phyloP scores from a whole-genome alignment of 495 filamentous ascomycete species.

The Penicillium angulare region DNA sequence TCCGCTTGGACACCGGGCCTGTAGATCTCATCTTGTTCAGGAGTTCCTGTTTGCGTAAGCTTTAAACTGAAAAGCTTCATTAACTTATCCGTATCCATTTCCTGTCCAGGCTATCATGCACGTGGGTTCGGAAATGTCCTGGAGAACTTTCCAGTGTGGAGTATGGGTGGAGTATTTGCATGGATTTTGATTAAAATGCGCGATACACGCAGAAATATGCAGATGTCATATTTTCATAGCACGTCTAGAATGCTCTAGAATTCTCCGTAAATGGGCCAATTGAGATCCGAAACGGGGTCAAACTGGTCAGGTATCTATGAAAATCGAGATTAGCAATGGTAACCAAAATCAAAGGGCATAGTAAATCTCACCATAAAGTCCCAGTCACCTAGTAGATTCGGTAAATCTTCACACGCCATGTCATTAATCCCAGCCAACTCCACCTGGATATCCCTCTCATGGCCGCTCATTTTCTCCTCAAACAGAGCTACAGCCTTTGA shows the following conservation, averaged over 20 bases:
- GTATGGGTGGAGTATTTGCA: background rate
- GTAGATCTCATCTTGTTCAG: no score
- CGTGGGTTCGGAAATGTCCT: background rate
- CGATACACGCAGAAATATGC: background rate
- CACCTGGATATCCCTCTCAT: conserved; percentile 4
- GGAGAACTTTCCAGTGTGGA: background rate
- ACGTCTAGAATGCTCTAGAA: no score
- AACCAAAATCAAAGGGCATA: background rate
- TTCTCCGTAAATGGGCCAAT: no score
- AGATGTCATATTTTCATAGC: no score
- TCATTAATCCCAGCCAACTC: conserved; percentile 1
- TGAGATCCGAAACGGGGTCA: no score
- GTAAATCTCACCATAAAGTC: conserved; percentile 22
- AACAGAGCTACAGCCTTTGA: conserved; percentile 33
- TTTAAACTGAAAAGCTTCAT: background rate
- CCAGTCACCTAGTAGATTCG: conserved; percentile 21
- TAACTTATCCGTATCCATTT: no score
- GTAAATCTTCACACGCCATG: background rate
- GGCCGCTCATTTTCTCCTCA: conserved; percentile 16
- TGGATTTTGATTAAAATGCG: background rate
- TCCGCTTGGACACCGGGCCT: no score
- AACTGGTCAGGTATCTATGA: background rate
- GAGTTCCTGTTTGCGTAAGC: no score
- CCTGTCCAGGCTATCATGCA: background rate
- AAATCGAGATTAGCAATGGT: background rate